Base-by-base conservation (phyloP, 2,329 filamentous ascomycete species). In the Cryphonectria carpinicola region DNA sequence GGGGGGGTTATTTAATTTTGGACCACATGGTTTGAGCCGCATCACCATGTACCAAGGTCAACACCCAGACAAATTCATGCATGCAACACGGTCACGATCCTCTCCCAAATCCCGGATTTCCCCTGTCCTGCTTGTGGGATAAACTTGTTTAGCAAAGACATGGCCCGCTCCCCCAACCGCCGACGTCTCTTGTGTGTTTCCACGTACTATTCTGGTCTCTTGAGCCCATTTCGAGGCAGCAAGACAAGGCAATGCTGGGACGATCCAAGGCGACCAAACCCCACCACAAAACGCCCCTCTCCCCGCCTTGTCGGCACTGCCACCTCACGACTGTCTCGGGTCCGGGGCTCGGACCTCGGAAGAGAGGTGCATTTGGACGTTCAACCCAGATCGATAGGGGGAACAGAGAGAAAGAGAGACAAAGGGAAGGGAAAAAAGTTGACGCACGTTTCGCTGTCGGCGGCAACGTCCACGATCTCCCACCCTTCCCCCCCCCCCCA, bases 21-120 rank as follows among this genome's bases (percentile, higher is more conserved):
- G 71, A 54, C 71, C 71, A 72, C 71, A 72, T 72, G 71, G 69
- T 67, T 72, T 72, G 69, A 72, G 71, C 71, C 71, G 71, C 71
- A 72, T 72, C 71, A 61, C 35, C 17, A 43, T 7, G 35, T 56
- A 28, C 43, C 66, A 63, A 64, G 58, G 58, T 28, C 43, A 52
- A 8, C 46, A 32, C 43, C 17, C 37, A 46, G 61, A 46, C 63
- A n/a, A 49, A n/a, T 37, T 65, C 43, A 65, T 65, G 63, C 63
- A 49, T n/a, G 46, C 46, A 49, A 6, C 37, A 10, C 28, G 7
- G 63, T 49, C 63, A 32, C 43, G 28, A 49, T 49, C 22, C 28
- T 19, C 41, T 52, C 22, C 4, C 46, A n/a, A 25, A 22, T 32
- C 19, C 35, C 60, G 13, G 22, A 39, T 3, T 35, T 13, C 13